Base-by-base conservation (phyloP, 23 red algal genomes). In the Gracilaria gracilis region DNA sequence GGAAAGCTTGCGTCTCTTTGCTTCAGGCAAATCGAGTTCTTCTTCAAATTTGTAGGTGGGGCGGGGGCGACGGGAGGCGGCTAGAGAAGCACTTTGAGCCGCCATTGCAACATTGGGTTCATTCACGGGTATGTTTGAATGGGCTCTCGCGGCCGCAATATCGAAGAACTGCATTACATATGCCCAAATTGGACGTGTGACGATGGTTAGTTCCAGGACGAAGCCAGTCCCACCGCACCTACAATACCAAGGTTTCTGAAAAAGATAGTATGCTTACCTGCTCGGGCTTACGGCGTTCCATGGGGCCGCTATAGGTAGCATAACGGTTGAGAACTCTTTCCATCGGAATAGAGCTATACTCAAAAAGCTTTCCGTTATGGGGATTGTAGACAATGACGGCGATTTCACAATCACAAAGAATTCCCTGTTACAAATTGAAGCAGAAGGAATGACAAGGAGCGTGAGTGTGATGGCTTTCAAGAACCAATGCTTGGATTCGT, bases 391-490 rank as follows among this genome's bases (percentile, higher is more conserved):
- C 95, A 51, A 99, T 93, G 9, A 99, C 85, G 24, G 70, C 69
- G 13, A 99, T 61, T 51, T 99, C 95, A 36, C 94, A 95, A 79
- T 95, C 97, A 72, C 94, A 96, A 25, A 99, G 88, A 46, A 96
- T 51, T 49, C 88, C 87, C 87, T 90, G 87, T n/a, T 35, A 28
- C 15, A 38, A 12, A 38, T 36, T 58, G 8, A 32, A 6, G 59
- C 49, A 73, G 33, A 17, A 32, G 49, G 20, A 38, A 42, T 31
- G n/a, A n/a, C n/a, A 36, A 53, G 8, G 16, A 61, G 57, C 15
- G 40, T 74, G 36, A 75, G 69, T 16, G 36, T 44, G 9, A 40
- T 2, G 42, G 39, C 4, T 44, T 25, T 16, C 19, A 16, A 5
- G 0, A 48, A 48, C 6, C 20, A 51, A 38, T 69, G 7, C 31